Conservation (phyloP, 306 rosid genomes). For the Ormosia semicastrata region DNA sequence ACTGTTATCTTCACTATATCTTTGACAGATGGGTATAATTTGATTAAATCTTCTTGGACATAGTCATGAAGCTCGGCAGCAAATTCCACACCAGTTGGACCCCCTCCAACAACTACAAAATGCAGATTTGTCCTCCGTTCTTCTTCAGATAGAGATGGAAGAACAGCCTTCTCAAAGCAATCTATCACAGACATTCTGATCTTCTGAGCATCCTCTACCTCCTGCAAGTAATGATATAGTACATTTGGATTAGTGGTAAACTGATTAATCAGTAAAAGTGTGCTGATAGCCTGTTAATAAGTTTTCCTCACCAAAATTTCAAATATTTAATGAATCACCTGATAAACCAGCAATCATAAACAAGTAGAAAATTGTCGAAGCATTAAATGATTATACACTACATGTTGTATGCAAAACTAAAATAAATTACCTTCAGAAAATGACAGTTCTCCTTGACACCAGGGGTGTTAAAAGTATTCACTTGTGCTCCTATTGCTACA, state of each 20-base stretch:
- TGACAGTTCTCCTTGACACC: slow-evolving; percentile 76
- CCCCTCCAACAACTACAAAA: slow-evolving; percentile 84
- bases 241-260: neutral
- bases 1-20: slow-evolving; percentile 69
- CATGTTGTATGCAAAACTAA: neutral
- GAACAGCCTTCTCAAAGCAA: slow-evolving; percentile 71
- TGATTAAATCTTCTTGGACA: slow-evolving; percentile 62
- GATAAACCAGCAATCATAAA: neutral
- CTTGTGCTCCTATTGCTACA: slow-evolving; percentile 76
- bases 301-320: neutral
- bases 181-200: slow-evolving; percentile 67
- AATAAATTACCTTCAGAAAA: slow-evolving; percentile 64
- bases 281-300: neutral
- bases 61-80: slow-evolving; percentile 84
- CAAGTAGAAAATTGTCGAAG: neutral
- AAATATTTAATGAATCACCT: neutral
- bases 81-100: slow-evolving; percentile 87
- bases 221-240: slow-evolving; percentile 40
- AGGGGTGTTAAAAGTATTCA: slow-evolving; percentile 74
- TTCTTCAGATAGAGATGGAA: slow-evolving; percentile 68
- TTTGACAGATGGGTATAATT: slow-evolving; percentile 60
- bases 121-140: slow-evolving; percentile 67
- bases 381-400: neutral
- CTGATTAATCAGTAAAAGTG: neutral
- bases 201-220: slow-evolving; percentile 81